A percentile compares a stretch with the other conserved stretches of the same genome.
phyloP scores from a whole-genome alignment of 2,329 filamentous ascomycete genomes.

The Monosporascus sp. region DNA sequence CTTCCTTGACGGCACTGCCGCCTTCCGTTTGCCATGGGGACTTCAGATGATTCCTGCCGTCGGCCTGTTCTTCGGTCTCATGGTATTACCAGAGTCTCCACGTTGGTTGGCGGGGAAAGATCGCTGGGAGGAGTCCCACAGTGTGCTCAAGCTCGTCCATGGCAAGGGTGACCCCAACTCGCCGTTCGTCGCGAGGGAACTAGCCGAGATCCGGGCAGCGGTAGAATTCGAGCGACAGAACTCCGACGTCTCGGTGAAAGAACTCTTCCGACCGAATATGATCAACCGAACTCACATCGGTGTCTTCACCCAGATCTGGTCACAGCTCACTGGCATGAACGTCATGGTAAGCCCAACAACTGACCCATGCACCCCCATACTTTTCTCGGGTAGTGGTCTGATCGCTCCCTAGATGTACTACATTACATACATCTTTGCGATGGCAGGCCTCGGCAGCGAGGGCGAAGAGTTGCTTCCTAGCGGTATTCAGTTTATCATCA shows the following conservation, averaged over 20 bases:
- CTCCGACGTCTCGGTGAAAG: conserved; percentile 62
- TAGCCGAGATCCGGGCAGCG: conserved; percentile 67
- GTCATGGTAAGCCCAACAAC: conserved; percentile 50
- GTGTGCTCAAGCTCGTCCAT: conserved; percentile 52
- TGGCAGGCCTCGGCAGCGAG: conserved; percentile 54
- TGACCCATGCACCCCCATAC: conserved; percentile 10
- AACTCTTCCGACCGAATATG: conserved; percentile 70
- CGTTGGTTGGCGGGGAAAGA: conserved; percentile 47
- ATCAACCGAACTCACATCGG: conserved; percentile 68
- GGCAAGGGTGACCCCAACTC: conserved; percentile 59
- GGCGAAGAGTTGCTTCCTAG: conserved; percentile 59
- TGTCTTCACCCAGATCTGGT: conserved; percentile 70
- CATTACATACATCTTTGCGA: conserved; percentile 64
- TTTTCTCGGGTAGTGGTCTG: conserved; percentile 5
- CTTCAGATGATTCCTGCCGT: conserved; percentile 41
- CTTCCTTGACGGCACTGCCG: conserved; percentile 35
- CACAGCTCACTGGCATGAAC: conserved; percentile 72
- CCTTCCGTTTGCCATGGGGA: conserved; percentile 47
- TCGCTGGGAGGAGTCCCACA: conserved; percentile 39
- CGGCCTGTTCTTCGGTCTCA: conserved; percentile 35
- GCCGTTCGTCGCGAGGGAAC: conserved; percentile 61
- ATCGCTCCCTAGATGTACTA: conserved; percentile 51
- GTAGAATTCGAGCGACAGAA: conserved; percentile 69
- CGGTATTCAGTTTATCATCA: conserved; percentile 72
- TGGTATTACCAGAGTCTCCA: conserved; percentile 43